Percentiles rank a stretch among this genome's conserved stretches.
phyloP scores from a whole-genome alignment of 495 filamentous ascomycete genomes.

The Chaetomidium leptoderma region DNA sequence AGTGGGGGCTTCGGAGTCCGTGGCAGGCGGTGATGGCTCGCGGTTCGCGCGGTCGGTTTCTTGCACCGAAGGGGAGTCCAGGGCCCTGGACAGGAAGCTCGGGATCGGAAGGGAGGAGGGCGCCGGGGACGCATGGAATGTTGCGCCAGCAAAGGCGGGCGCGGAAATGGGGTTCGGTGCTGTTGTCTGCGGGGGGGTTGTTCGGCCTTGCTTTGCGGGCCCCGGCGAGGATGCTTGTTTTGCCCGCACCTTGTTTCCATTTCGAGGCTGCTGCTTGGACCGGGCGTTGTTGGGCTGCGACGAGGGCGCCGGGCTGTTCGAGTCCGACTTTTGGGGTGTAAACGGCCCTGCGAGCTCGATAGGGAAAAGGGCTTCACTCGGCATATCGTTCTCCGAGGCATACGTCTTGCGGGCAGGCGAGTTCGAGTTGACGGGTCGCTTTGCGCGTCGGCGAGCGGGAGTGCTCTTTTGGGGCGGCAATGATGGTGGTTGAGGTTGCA shows the following conservation, averaged over 20 bases:
- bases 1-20: conserved; percentile 44
- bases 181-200: conserved; percentile 38
- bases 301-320: conserved; percentile 23
- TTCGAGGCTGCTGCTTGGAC: conserved; percentile 33
- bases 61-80: conserved; percentile 52
- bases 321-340: conserved; percentile 36
- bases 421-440: conserved; percentile 34
- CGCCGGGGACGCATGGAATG: conserved; percentile 92
- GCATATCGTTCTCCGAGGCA: conserved; percentile 48
- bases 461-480: conserved; percentile 28
- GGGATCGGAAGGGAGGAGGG: conserved; percentile 91
- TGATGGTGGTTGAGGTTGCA: conserved; percentile 29
- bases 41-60: conserved; percentile 28
- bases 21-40: conserved; percentile 38
- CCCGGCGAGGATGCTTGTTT: conserved; percentile 37
- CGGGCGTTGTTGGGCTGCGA: conserved; percentile 24
- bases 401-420: conserved; percentile 40
- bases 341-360: conserved; percentile 31
- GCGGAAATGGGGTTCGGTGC: conserved; percentile 39
- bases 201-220: conserved; percentile 33
- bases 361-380: conserved; percentile 21
- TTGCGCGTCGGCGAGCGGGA: conserved; percentile 40
- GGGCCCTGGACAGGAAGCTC: conserved; percentile 80
- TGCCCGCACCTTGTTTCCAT: conserved; percentile 30
- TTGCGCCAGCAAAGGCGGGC: conserved; percentile 81